A percentile compares a stretch with the other conserved stretches of the same genome.
phyloP scores from a whole-genome alignment of 2,329 filamentous ascomycete genomes.

The Fusarium veterinarium region DNA sequence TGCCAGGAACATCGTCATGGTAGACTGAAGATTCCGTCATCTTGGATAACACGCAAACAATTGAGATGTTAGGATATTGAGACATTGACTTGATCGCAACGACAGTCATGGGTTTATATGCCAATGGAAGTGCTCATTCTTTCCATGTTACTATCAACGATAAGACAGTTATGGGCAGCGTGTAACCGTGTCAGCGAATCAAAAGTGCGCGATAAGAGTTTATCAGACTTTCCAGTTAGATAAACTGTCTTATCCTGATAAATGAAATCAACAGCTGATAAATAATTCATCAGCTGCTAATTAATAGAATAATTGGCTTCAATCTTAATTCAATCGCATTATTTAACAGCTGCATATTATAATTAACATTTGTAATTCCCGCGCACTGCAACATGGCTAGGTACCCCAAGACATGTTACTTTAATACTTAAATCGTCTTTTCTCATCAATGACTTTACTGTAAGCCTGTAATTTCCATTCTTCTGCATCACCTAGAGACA shows the following conservation, averaged over 20 bases:
- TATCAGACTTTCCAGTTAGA: background rate
- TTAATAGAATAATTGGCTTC: rapidly evolving
- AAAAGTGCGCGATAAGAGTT: background rate
- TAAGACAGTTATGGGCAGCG: background rate
- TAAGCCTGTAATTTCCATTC: too few species aligned
- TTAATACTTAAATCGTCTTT: background rate
- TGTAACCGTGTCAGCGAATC: background rate
- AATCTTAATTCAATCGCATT: too few species aligned
- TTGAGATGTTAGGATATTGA: too few species aligned
- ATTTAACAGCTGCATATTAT: background rate
- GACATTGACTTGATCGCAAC: background rate
- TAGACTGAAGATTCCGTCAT: background rate
- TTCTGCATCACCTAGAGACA: background rate
- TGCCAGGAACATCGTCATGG: background rate
- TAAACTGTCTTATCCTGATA: background rate
- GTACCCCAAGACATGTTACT: background rate
- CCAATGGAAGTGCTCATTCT: background rate
- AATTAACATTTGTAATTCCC: background rate
- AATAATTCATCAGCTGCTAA: background rate
- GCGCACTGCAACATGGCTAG: too few species aligned
- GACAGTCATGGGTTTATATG: background rate
- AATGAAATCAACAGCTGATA: background rate
- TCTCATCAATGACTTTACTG: background rate
- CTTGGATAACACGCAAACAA: background rate
- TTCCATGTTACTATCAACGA: background rate